phyloP scores from a whole-genome alignment of 371 early-diverging fungal species.

The Lichtheimia corymbifera region DNA sequence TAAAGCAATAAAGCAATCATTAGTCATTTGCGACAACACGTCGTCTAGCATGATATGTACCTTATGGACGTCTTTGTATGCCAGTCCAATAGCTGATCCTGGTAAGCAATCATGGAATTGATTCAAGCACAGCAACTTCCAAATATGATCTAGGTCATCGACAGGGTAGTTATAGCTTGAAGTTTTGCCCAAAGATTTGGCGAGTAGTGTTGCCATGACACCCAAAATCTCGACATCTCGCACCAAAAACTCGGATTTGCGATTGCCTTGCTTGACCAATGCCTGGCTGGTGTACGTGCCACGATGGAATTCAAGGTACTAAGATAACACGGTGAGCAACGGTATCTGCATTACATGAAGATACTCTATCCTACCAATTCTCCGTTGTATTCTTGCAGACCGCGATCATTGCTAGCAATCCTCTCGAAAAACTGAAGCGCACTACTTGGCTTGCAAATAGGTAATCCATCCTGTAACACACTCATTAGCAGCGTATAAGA shows the following conservation, averaged over 20 bases:
- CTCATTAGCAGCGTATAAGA: background rate
- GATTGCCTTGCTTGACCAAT: conserved; percentile 80
- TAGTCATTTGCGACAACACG: no score
- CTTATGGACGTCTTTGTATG: conserved; percentile 81
- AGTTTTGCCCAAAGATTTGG: background rate
- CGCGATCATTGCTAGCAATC: conserved; percentile 64
- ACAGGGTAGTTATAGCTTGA: conserved; percentile 64
- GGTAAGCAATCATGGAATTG: conserved; percentile 98
- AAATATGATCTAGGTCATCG: conserved; percentile 73
- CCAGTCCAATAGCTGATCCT: conserved; percentile 89
- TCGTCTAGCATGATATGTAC: conserved; percentile 29
- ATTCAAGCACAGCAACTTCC: conserved; percentile 92
- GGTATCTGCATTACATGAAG: background rate
- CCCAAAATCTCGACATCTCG: conserved; percentile 82
- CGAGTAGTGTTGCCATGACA: conserved; percentile 33
- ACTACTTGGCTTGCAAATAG: conserved; percentile 70
- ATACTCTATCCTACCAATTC: conserved; percentile 67
- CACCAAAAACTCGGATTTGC: conserved; percentile 82
- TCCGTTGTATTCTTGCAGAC: conserved; percentile 87
- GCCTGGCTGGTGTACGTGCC: conserved; percentile 97
- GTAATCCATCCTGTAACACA: conserved; percentile 66
- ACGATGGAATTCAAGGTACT: conserved; percentile 90
- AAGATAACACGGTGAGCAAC: background rate
- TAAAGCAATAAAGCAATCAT: background rate
- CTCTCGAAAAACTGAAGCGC: conserved; percentile 81